These are phyloP conservation scores for Cystobasidium tubakii DNA, from an alignment of 768 basidiomycete species.

Conservation along the genomic window DNA sequence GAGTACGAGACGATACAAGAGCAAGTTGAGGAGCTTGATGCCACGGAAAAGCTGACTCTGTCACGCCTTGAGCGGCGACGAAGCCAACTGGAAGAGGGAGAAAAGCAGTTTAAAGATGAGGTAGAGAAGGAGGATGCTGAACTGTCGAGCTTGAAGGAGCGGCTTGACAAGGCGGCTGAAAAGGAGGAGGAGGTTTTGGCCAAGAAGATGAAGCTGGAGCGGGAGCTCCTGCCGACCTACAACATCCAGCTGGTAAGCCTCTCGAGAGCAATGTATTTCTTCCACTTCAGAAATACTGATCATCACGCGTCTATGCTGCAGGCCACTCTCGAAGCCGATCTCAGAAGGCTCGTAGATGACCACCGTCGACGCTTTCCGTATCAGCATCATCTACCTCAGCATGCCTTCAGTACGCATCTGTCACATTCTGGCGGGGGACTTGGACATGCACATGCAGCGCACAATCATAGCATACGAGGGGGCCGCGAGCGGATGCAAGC, in stretches of 20 bases:
- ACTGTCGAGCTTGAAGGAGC: slow-evolving; percentile 1
- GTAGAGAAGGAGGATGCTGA: slow-evolving; percentile 32
- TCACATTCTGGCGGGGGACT: background rate
- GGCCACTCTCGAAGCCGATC: slow-evolving; percentile 32
- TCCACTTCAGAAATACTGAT: background rate
- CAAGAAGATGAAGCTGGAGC: slow-evolving; percentile 24
- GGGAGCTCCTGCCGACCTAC: slow-evolving; percentile 25
- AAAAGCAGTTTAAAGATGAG: slow-evolving; percentile 21
- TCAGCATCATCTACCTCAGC: slow-evolving; percentile 6
- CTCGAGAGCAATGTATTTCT: too few species aligned
- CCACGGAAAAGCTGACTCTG: background rate
- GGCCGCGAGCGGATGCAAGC: background rate
- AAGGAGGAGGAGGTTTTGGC: slow-evolving; percentile 36
- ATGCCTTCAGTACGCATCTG: background rate
- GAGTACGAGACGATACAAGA: slow-evolving; percentile 13
- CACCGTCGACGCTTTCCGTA: slow-evolving; percentile 18
- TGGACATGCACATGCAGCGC: background rate
- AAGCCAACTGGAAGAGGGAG: background rate
- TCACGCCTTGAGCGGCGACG: slow-evolving; percentile 19
- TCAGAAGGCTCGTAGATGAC: slow-evolving; percentile 24
- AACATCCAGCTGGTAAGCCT: slow-evolving; percentile 29
- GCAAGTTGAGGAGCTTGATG: slow-evolving; percentile 17
- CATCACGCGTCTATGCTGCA: background rate
- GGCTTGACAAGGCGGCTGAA: slow-evolving; percentile 15
- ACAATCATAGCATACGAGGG: background rate